Conservation (phyloP, 2,329 filamentous ascomycete species). For the Diplocarpon rosae region DNA sequence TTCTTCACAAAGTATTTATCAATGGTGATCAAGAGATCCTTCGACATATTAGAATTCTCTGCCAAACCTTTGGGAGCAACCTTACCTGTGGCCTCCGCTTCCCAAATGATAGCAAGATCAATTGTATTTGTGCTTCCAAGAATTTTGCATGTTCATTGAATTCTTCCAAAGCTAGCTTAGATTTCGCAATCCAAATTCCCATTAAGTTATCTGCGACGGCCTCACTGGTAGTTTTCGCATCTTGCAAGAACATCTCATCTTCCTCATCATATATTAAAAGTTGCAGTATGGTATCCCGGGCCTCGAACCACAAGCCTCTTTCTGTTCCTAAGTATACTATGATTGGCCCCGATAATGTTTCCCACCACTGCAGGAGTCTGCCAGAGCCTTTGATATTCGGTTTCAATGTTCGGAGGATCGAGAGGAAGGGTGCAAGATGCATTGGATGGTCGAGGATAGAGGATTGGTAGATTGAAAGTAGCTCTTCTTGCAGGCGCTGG, state of each 20-base stretch:
- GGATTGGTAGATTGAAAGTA: constrained; percentile 55
- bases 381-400: constrained; percentile 52
- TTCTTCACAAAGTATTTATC: constrained; percentile 55
- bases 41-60: constrained; percentile 15
- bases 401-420: constrained; percentile 51
- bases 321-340: constrained; percentile 47
- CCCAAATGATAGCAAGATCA: constrained; percentile 35
- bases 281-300: constrained; percentile 51
- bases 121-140: constrained; percentile 35
- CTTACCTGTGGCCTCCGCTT: constrained; percentile 54
- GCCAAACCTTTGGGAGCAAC: background rate
- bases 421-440: constrained; percentile 57
- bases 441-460: constrained; percentile 45
- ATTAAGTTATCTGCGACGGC: constrained; percentile 47
- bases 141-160: constrained; percentile 34
- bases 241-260: constrained; percentile 36
- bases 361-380: constrained; percentile 62
- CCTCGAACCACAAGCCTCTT: constrained; percentile 52
- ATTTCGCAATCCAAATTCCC: constrained; percentile 43
- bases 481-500: constrained; percentile 65
- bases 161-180: constrained; percentile 30
- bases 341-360: constrained; percentile 46
- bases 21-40: constrained; percentile 56
- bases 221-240: constrained; percentile 33
- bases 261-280: constrained; percentile 53